Base-by-base conservation (phyloP, 169 alveolate species). In the Babesia ovis region DNA sequence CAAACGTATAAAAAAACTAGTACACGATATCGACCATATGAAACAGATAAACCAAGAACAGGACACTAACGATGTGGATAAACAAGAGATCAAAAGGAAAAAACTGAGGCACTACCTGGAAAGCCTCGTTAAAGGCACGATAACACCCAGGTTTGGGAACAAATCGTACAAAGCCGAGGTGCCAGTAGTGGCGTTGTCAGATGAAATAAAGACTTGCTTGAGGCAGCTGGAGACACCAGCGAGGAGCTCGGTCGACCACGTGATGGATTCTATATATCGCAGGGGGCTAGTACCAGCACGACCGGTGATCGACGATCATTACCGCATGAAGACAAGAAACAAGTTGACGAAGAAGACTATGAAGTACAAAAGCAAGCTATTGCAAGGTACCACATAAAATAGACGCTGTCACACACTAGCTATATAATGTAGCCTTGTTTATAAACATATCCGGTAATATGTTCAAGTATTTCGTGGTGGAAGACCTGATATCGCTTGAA, bases 251-350 rank as follows among this genome's bases (percentile, higher is more conserved):
- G 57, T 76, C 57, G 68, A 59, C 41, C 31, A 56, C 51, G 72
- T 76, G 39, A 31, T 54, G 35, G 58, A 58, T 6, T 76, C 85
- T 20, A 76, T 76, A 35, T 76, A 76, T 70, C 41, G 85, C 22
- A 34, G 85, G 4, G 85, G 85, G 32, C 79, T 76, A 4, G 62
- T 76, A 22, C 85, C 85, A 4, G 73, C 85, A 20, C 85, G 79
- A 22, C 85, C 85, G 8, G 73, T 37, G 48, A 20, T 76, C 11
- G 67, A 62, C 23, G 41, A 12, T 16, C 57, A 58, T 12, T 76
- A 76, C 39, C 62, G 66, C 45, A 32, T 39, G 18, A 23, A 25
- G 23, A 59, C 59, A 18, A 29, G 46, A 18, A 64, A 42, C 43
- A 22, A 35, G 67, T 41, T 45, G 53, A 2, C 43, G 22, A 37